phyloP scores from a whole-genome alignment of 2,329 filamentous ascomycete species.

The Sclerotinia subarctica region DNA sequence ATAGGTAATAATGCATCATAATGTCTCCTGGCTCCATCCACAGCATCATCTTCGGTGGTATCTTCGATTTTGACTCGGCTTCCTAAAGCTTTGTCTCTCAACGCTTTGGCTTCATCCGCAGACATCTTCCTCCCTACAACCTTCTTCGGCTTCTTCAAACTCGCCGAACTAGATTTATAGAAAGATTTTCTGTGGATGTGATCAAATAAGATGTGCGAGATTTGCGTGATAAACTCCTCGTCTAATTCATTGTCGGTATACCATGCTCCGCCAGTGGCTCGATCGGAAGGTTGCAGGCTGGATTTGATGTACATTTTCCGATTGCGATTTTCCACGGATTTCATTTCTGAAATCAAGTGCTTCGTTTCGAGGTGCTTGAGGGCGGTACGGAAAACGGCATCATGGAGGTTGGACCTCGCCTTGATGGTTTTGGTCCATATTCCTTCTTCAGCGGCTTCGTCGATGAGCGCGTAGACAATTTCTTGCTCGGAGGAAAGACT shows the following conservation, averaged over 20 bases:
- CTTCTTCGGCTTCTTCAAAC: conserved; percentile 52
- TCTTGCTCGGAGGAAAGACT: conserved; percentile 69
- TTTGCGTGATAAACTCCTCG: conserved; percentile 76
- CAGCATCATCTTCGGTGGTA: conserved; percentile 26
- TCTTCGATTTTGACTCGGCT: conserved; percentile 21
- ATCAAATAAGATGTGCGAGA: conserved; percentile 71
- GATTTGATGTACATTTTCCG: conserved; percentile 97
- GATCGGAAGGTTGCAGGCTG: conserved; percentile 78
- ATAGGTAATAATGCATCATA: conserved; percentile 46
- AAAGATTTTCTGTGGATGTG: conserved; percentile 71
- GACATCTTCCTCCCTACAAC: conserved; percentile 49
- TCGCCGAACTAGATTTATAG: conserved; percentile 49
- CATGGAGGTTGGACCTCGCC: conserved; percentile 75
- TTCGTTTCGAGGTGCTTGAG: conserved; percentile 82
- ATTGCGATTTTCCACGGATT: conserved; percentile 84
- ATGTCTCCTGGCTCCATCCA: conserved; percentile 21
- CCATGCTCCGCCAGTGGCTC: conserved; percentile 91
- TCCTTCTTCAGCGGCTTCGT: conserved; percentile 77
- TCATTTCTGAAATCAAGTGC: conserved; percentile 81
- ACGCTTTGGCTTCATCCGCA: conserved; percentile 40
- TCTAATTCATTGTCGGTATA: conserved; percentile 90
- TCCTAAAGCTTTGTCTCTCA: conserved; percentile 30
- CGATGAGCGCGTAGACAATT: conserved; percentile 85
- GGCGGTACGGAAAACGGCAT: conserved; percentile 73
- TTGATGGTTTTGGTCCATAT: conserved; percentile 90